Evolutionary conservation across 2,329 filamentous ascomycete genomes (phyloP).

Genomic region (Cercospora berteroae): DNA sequence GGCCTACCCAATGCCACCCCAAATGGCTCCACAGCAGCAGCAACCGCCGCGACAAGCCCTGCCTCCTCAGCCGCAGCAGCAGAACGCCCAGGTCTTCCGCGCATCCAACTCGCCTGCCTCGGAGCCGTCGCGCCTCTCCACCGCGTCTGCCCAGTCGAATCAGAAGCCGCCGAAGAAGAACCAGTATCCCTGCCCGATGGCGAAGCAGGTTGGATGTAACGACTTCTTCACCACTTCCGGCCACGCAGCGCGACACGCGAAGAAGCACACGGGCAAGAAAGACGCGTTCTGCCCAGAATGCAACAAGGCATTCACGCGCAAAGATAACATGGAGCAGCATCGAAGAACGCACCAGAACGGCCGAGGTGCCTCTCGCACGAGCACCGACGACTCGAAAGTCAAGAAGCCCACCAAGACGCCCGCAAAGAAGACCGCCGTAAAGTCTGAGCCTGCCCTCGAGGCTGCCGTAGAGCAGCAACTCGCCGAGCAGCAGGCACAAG

Average conservation of each 20-base stretch:
- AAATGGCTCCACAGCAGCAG: slow-evolving; percentile 17
- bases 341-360: slow-evolving; percentile 68
- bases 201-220: slow-evolving; percentile 67
- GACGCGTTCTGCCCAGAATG: slow-evolving; percentile 69
- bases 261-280: slow-evolving; percentile 81
- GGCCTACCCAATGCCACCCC: slow-evolving; percentile 35
- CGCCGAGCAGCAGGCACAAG: slow-evolving; percentile 28
- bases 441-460: slow-evolving; percentile 35
- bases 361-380: slow-evolving; percentile 42
- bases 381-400: slow-evolving; percentile 45
- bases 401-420: slow-evolving; percentile 45
- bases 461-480: slow-evolving; percentile 38
- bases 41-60: slow-evolving; percentile 2
- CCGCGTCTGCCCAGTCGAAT: slow-evolving; percentile 46
- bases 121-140: slow-evolving; percentile 44
- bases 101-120: slow-evolving; percentile 52
- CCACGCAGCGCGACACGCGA: slow-evolving; percentile 79
- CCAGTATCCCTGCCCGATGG: slow-evolving; percentile 71
- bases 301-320: slow-evolving; percentile 75
- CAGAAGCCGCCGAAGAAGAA: slow-evolving; percentile 57
- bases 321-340: slow-evolving; percentile 87
- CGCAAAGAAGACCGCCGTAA: slow-evolving; percentile 33
- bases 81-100: slow-evolving; percentile 11
- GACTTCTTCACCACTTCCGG: slow-evolving; percentile 83
- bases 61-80: slow-evolving; percentile 1